Evolutionary conservation across 2,329 filamentous ascomycete genomes (phyloP), one percentile per base, ranked within the genome.

Genomic region (Dryadomyces quercivorus): DNA sequence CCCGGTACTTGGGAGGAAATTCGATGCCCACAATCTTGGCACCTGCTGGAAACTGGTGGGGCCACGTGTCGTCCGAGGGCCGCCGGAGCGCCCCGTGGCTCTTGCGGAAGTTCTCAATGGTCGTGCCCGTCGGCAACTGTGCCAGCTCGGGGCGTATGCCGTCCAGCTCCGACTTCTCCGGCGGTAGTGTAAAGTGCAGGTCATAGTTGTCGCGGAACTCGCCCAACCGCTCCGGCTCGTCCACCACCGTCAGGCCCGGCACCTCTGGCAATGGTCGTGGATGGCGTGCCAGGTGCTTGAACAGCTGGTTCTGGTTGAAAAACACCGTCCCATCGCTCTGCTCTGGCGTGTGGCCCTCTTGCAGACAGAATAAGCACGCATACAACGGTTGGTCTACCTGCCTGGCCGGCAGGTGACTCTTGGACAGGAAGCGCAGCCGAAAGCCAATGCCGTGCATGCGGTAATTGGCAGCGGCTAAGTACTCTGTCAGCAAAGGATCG

Each of bases 301-400:
- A 79, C 4, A 81, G 68, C 49, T 76, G 70, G 56, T 71, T 72
- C 50, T 76, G 73, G 48, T 64, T 74, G 61, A 78, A 76, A 63
- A 81, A 81, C 9, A 81, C 74, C 0, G 78, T 81, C 2, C 77
- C 72, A 50, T 81, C 78, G 59, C 74, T 75, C 54, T 75, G 71
- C 50, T 80, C 74, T 2, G 72, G 63, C 0, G 76, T 79, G n/a
- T 62, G 67, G 0, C 75, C 75, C 18, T 67, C 57, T 5, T 74
- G 69, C 4, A 78, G 66, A 61, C 78, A 81, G 60, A 81, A 80
- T 1, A 77, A 58, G 57, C 78, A 81, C 3, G 68, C 76, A 60
- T 78, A 81, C 47, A 77, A 62, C 52, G 75, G 69, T 57, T 80
- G 77, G 46, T 80, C 77, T 16, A 74, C 66, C 15, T 73, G 67